These are phyloP conservation scores for Ceratopteris richardii DNA, from an alignment of 75 land plant genomes.

Conservation along the genomic window DNA sequence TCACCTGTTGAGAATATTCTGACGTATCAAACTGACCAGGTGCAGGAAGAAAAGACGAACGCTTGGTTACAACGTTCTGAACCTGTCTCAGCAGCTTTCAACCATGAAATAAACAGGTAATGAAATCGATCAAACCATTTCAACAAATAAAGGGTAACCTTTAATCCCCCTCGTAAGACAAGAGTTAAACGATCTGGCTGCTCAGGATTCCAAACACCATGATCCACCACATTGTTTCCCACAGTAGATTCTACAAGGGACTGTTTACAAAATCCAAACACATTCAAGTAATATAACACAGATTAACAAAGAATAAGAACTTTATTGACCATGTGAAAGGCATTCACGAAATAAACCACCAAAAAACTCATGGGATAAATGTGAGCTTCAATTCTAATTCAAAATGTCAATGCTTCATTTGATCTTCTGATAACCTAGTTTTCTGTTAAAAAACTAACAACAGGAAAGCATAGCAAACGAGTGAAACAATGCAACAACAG, in stretches of 20 bases:
- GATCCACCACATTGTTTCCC: slow-evolving; percentile 21
- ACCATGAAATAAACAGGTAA: background rate
- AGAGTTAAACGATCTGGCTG: slow-evolving; percentile 26
- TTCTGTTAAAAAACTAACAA: too few species aligned
- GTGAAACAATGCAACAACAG: too few species aligned
- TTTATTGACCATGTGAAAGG: too few species aligned
- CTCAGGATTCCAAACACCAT: slow-evolving; percentile 22
- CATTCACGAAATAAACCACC: too few species aligned
- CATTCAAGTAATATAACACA: too few species aligned
- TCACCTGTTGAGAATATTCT: slow-evolving; percentile 37
- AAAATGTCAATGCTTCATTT: too few species aligned
- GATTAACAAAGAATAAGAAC: too few species aligned
- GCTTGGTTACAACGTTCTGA: slow-evolving; percentile 34
- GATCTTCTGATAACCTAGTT: too few species aligned
- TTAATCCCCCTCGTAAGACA: slow-evolving; percentile 20
- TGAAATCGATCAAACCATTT: background rate
- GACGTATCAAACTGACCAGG: slow-evolving; percentile 38
- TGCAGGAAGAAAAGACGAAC: slow-evolving; percentile 19
- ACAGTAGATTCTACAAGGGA: slow-evolving; percentile 33
- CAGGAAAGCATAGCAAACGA: too few species aligned
- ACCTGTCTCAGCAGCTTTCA: slow-evolving; percentile 27
- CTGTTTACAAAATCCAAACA: slow-evolving; percentile 13
- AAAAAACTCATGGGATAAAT: too few species aligned
- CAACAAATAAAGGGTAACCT: slow-evolving; percentile 8
- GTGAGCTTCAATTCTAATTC: too few species aligned